Percentiles rank a stretch among this genome's conserved stretches.
phyloP scores from a whole-genome alignment of 352 stramenopile species.

The Detonula confervacea region DNA sequence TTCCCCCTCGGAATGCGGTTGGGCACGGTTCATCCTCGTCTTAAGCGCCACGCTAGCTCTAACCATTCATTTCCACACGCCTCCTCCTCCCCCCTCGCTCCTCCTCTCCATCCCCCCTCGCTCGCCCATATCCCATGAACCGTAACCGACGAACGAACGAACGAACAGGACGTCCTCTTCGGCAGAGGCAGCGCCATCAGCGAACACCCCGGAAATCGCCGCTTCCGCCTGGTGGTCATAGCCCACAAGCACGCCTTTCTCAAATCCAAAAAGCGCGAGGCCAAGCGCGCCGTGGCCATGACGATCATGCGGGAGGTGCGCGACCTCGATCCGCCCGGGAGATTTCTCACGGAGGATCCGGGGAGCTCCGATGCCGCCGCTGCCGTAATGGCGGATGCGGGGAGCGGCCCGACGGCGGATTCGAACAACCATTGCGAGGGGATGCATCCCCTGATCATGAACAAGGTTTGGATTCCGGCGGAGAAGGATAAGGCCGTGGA shows the following conservation, averaged over 20 bases:
- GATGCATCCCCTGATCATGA: neutral
- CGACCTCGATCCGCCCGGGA: neutral
- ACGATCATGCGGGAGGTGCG: constrained; percentile 34
- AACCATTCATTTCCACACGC: no score
- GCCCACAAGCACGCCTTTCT: constrained; percentile 6
- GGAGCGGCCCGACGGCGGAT: neutral
- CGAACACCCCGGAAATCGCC: constrained; percentile 36
- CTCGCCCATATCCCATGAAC: no score
- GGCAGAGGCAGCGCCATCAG: constrained; percentile 36
- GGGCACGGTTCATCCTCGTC: no score
- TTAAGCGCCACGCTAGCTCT: no score
- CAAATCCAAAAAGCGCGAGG: neutral
- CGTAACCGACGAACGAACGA: no score
- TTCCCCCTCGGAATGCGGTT: no score
- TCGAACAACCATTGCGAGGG: neutral
- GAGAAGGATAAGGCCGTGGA: neutral
- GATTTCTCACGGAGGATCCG: constrained; percentile 28
- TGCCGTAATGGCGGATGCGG: no score
- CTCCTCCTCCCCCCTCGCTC: no score
- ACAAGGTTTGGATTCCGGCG: neutral
- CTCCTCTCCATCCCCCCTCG: no score
- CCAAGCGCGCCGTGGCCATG: constrained; percentile 37
- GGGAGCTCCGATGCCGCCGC: neutral
- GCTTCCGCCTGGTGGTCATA: constrained; percentile 39
- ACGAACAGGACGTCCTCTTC: constrained; percentile 47